Percentiles rank a stretch among this genome's conserved stretches.
Evolutionary conservation across 2,329 filamentous ascomycete genomes (phyloP).

Genomic region (Colletotrichum lupini): DNA sequence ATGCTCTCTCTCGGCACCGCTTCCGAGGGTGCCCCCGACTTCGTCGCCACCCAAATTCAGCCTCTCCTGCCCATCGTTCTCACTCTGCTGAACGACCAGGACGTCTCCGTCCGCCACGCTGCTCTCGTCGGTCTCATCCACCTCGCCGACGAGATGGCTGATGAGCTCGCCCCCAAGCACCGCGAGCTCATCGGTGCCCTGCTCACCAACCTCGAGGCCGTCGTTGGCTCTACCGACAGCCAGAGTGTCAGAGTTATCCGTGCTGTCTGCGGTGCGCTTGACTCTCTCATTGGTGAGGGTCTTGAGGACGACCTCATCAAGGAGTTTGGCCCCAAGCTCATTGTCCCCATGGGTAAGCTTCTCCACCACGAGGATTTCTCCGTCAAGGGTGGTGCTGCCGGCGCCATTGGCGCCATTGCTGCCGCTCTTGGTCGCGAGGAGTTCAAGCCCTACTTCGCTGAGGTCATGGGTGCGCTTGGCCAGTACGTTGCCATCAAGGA

Average conservation of each 20-base stretch:
- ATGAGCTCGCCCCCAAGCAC: slow-evolving; percentile 89
- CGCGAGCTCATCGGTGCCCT: slow-evolving; percentile 85
- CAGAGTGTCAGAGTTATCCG: slow-evolving; percentile 88
- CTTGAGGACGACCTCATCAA: slow-evolving; percentile 84
- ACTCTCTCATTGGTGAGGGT: slow-evolving; percentile 90
- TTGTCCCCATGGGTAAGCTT: slow-evolving; percentile 85
- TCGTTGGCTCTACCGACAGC: slow-evolving; percentile 76
- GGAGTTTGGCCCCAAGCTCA: slow-evolving; percentile 83
- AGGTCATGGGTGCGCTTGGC: slow-evolving; percentile 90
- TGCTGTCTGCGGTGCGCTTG: slow-evolving; percentile 88
- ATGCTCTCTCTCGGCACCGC: slow-evolving; percentile 93
- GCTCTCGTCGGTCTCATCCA: slow-evolving; percentile 89
- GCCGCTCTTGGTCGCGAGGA: slow-evolving; percentile 83
- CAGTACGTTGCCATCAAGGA: slow-evolving; percentile 88
- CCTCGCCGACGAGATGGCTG: slow-evolving; percentile 91
- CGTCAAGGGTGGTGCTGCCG: slow-evolving; percentile 89
- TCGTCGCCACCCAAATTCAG: slow-evolving; percentile 92
- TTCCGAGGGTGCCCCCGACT: slow-evolving; percentile 96
- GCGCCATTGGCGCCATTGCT: slow-evolving; percentile 91
- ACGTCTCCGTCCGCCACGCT: slow-evolving; percentile 85
- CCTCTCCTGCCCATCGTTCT: slow-evolving; percentile 88
- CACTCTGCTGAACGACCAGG: slow-evolving; percentile 84
- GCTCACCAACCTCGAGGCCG: slow-evolving; percentile 88
- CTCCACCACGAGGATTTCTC: slow-evolving; percentile 87
- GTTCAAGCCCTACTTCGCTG: slow-evolving; percentile 92